These are phyloP conservation scores for Tolypocladium album DNA, from an alignment of 2,329 filamentous ascomycete species.

Conservation along the genomic window DNA sequence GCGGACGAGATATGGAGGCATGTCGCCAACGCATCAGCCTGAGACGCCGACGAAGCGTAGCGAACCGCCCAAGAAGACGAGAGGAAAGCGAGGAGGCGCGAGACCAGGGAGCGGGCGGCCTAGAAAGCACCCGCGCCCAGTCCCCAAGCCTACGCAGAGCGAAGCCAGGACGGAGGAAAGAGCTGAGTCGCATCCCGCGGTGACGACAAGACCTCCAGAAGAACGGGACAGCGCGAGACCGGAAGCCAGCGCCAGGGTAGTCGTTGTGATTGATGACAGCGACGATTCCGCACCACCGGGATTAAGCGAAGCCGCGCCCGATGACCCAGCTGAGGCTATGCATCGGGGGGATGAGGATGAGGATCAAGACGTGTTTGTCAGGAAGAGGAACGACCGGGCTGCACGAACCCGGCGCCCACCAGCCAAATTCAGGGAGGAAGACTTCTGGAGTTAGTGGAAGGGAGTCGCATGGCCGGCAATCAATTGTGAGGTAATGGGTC, in stretches of 20 bases:
- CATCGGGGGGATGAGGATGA: constrained; percentile 14
- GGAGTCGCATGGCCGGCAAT: background rate
- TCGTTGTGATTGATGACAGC: constrained; percentile 17
- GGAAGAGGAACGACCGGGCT: constrained; percentile 14
- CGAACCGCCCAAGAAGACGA: constrained; percentile 19
- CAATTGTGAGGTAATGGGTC: background rate
- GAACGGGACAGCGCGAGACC: background rate
- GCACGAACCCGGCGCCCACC: constrained; percentile 21
- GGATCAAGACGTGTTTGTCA: constrained; percentile 19
- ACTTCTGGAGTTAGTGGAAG: constrained; percentile 8
- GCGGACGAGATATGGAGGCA: constrained; percentile 11
- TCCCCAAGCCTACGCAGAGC: constrained; percentile 3
- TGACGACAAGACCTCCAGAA: background rate
- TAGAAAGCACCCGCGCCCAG: constrained; percentile 23
- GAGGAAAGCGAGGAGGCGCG: constrained; percentile 26
- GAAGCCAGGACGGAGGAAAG: constrained; percentile 1
- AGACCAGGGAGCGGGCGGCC: constrained; percentile 27
- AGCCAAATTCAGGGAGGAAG: constrained; percentile 24
- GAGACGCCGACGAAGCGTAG: constrained; percentile 7
- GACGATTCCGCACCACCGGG: constrained; percentile 9
- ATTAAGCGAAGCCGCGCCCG: background rate
- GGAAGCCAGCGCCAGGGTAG: constrained; percentile 1
- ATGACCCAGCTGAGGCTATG: background rate
- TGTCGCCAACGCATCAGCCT: constrained; percentile 1
- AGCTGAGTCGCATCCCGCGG: background rate